Percentiles rank a stretch among this genome's conserved stretches.
These are phyloP conservation scores for Croton setiger DNA, from an alignment of 441 rosid species.

Conservation along the genomic window DNA sequence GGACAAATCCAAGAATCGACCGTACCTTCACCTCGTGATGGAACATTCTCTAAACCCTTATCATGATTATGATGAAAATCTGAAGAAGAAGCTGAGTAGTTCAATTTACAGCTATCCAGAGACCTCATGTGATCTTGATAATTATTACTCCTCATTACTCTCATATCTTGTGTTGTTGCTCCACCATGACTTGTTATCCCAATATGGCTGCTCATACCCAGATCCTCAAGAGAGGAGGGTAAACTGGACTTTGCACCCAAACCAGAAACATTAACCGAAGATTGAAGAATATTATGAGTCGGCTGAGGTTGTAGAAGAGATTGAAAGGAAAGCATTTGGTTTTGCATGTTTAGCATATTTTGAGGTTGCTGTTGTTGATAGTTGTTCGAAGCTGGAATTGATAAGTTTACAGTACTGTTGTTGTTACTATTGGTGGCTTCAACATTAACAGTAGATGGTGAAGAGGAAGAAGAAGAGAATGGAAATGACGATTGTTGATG, in stretches of 20 bases:
- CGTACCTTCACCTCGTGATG: constrained; percentile 51
- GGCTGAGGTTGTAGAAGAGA: constrained; percentile 41
- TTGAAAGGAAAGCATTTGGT: constrained; percentile 45
- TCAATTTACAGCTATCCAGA: constrained; percentile 37
- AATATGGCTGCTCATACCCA: constrained; percentile 29
- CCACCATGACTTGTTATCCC: constrained; percentile 15
- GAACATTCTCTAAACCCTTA: constrained; percentile 42
- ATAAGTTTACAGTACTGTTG: constrained; percentile 11
- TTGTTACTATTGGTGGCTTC: constrained; percentile 9
- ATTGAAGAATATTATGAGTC: constrained; percentile 24
- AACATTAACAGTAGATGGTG: constrained; percentile 27
- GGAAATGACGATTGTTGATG: constrained; percentile 29
- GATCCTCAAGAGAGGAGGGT: constrained; percentile 35
- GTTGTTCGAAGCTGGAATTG: constrained; percentile 2
- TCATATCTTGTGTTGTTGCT: constrained; percentile 28
- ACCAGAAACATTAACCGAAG: constrained; percentile 20
- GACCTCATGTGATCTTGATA: constrained; percentile 35
- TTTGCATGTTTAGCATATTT: constrained; percentile 38
- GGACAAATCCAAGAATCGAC: constrained; percentile 77
- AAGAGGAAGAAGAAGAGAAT: constrained; percentile 24
- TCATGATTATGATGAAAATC: constrained; percentile 50
- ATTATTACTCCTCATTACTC: constrained; percentile 11
- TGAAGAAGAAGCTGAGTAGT: constrained; percentile 38
- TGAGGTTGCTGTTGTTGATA: constrained; percentile 27
- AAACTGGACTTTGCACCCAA: constrained; percentile 32